Conservation (phyloP, 2,329 filamentous ascomycete genomes). For the Paecilomyces sp. region DNA sequence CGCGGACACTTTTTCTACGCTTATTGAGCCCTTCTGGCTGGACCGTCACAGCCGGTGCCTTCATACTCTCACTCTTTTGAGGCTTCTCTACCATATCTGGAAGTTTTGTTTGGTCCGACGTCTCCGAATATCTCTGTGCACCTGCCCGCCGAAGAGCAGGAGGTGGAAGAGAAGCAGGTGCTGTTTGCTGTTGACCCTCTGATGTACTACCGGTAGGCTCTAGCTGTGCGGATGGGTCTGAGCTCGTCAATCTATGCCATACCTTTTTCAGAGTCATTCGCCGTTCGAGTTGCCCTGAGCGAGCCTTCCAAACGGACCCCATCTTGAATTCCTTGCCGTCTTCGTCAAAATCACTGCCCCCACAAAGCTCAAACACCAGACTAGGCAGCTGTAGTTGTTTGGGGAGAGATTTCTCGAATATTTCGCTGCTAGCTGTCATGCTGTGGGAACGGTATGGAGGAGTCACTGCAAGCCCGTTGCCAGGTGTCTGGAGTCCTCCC, state of each 20-base stretch:
- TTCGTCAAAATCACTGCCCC: constrained; percentile 6
- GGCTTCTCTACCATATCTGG: background rate
- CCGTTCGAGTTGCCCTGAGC: constrained; percentile 5
- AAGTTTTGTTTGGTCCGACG: background rate
- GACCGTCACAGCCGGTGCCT: background rate
- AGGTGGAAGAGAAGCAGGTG: background rate
- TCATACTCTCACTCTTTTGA: background rate
- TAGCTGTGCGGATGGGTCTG: background rate
- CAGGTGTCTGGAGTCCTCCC: constrained; percentile 9
- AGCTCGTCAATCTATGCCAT: constrained; percentile 4
- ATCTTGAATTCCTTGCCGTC: constrained; percentile 10
- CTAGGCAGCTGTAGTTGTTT: constrained; percentile 11
- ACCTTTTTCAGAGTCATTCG: constrained; percentile 6
- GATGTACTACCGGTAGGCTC: background rate
- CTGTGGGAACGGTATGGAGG: constrained; percentile 20
- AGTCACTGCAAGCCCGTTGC: constrained; percentile 18
- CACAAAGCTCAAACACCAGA: constrained; percentile 11
- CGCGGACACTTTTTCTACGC: constrained; percentile 7
- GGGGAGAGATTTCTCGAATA: constrained; percentile 6
- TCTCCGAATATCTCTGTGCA: background rate
- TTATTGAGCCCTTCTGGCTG: background rate
- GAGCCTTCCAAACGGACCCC: constrained; percentile 2
- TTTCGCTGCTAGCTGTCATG: constrained; percentile 15
- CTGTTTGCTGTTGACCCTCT: background rate
- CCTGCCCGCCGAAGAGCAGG: background rate